Percentiles rank a stretch among this genome's conserved stretches.
phyloP scores from a whole-genome alignment of 306 rosid species.

The Dalbergia cochinchinensis region DNA sequence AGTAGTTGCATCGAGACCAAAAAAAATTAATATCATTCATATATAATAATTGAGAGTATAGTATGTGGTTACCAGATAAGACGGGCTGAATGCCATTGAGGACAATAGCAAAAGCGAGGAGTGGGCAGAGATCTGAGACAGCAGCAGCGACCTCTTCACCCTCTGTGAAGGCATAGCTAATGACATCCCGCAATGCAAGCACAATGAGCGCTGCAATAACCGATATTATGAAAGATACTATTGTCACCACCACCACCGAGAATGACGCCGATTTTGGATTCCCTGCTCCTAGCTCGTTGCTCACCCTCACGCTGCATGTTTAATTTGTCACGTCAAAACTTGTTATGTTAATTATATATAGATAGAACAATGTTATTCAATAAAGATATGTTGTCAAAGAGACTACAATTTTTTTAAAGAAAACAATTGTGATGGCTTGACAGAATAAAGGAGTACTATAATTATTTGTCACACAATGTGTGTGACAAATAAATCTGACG shows the following conservation, averaged over 20 bases:
- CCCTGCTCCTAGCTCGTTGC: slow-evolving; percentile 82
- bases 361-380: too few relatives aligned
- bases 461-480: too few relatives aligned
- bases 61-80: slow-evolving; percentile 64
- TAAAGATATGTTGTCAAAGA: too few relatives aligned
- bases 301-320: slow-evolving; percentile 76
- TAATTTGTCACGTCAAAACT: too few relatives aligned
- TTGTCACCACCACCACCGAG: slow-evolving; percentile 65
- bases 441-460: too few relatives aligned
- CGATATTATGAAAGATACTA: slow-evolving; percentile 66
- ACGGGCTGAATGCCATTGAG: slow-evolving; percentile 90
- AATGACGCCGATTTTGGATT: slow-evolving; percentile 81
- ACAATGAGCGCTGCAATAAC: slow-evolving; percentile 54
- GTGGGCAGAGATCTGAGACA: slow-evolving; percentile 82
- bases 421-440: too few relatives aligned
- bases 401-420: too few relatives aligned
- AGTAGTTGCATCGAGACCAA: too few relatives aligned
- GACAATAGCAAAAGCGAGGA: slow-evolving; percentile 68
- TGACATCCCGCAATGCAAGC: slow-evolving; percentile 56
- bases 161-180: slow-evolving; percentile 77
- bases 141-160: slow-evolving; percentile 85
- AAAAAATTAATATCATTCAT: too few relatives aligned
- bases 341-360: too few relatives aligned
- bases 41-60: too few relatives aligned
- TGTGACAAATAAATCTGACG: too few relatives aligned